Percentiles rank a stretch among this genome's conserved stretches.
These are phyloP conservation scores for Sinapis alba DNA, from an alignment of 441 rosid species.

Conservation along the genomic window DNA sequence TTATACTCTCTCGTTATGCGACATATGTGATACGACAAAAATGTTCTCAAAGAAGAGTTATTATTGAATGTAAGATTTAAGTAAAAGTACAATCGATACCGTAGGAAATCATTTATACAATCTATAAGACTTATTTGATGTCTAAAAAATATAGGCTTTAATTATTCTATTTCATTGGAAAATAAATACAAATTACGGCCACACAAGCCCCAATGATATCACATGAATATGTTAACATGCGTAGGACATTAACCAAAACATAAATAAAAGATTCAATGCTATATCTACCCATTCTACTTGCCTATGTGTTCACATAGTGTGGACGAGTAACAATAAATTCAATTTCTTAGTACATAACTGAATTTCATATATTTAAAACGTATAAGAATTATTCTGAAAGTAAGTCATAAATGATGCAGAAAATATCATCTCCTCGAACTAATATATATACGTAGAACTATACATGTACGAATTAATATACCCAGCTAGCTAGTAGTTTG, in stretches of 20 bases:
- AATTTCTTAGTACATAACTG: neutral
- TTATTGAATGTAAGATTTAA: constrained; percentile 24
- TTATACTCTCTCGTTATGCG: constrained; percentile 39
- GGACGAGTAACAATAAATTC: constrained; percentile 25
- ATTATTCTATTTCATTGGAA: neutral
- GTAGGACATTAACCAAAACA: constrained; percentile 24
- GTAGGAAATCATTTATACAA: neutral
- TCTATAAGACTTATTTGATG: neutral
- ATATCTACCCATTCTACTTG: constrained; percentile 29
- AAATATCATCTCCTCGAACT: neutral
- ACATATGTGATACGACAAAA: constrained; percentile 39
- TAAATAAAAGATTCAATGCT: constrained; percentile 25
- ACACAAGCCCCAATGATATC: constrained; percentile 12
- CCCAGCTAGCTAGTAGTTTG: neutral
- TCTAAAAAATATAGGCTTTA: neutral
- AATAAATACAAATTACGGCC: neutral
- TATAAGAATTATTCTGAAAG: neutral
- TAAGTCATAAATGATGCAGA: neutral
- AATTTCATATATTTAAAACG: neutral
- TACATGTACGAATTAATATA: neutral
- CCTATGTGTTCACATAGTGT: constrained; percentile 18
- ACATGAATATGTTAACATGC: constrained; percentile 28
- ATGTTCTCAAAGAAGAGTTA: constrained; percentile 28
- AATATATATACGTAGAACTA: neutral
- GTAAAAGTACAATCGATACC: constrained; percentile 14